Base-by-base conservation (phyloP, 441 rosid species). In the Arabidopsis lyrata region DNA sequence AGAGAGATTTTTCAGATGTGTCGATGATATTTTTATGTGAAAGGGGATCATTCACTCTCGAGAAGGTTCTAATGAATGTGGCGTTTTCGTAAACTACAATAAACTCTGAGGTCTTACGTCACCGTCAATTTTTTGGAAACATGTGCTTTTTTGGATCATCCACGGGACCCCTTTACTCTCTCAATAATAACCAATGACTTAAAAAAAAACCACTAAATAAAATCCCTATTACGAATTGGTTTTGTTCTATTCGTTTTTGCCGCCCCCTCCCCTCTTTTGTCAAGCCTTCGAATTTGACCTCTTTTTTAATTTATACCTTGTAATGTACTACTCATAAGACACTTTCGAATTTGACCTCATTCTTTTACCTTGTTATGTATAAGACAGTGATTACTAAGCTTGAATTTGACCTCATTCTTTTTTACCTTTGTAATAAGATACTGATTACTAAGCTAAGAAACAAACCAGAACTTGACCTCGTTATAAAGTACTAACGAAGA, bases 51-150 rank as follows among this genome's bases (percentile, higher is more conserved):
- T 4, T 24, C 31, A 29, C 72, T 67, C 34, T 81, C 87, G 77
- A 81, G 84, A 86, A 86, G 68, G 76, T 86, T 86, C 84, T 38
- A 39, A 32, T 36, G 60, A n/a, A 54, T 32, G 70, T 75, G 64
- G 77, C 31, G 13, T 12, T 9, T 20, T 6, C 44, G 76, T 31
- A 39, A 42, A 52, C 14, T 24, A 9, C 22, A 9, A 2, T 7
- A 34, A 24, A 15, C 66, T 50, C 27, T 31, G 48, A 62, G 61
- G 27, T 72, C 34, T 47, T 39, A 5, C 63, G 48, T 63, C 66
- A 65, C 27, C 66, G 44, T 47, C 77, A 56, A 1, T 27, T n/a
- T 35, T 0, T 29, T 56, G 72, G 34, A 27, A 27, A 29, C 1
- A 16, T 57, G 72, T 57, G 66, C 44, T 65, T 73, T 71, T 65